phyloP scores from a whole-genome alignment of 192 early-diverging fungal species.

The Rhizophagus clarus region DNA sequence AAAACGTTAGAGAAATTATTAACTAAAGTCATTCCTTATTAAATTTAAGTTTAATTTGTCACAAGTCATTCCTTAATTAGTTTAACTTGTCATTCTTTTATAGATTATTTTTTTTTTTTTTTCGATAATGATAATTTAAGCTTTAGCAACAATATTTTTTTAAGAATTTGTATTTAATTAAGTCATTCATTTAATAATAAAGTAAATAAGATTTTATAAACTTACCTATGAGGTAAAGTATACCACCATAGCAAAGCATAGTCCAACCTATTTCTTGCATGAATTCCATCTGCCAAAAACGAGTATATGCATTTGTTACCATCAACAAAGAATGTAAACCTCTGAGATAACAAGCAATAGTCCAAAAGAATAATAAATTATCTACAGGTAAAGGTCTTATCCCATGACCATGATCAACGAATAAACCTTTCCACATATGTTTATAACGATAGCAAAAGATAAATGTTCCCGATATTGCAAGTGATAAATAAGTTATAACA shows the following conservation, averaged over 20 bases:
- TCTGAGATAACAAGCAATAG: background rate
- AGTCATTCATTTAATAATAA: background rate
- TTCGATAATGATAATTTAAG: too few species aligned
- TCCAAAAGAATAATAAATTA: slow-evolving; percentile 27
- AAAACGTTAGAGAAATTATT: background rate
- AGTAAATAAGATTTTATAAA: background rate
- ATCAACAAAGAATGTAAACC: slow-evolving; percentile 4
- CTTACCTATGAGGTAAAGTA: slow-evolving; percentile 24
- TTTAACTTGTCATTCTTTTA: too few species aligned
- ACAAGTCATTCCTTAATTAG: background rate
- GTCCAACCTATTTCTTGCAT: slow-evolving; percentile 24
- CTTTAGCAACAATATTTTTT: too few species aligned
- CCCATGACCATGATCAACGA: slow-evolving; percentile 16
- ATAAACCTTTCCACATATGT: slow-evolving; percentile 33
- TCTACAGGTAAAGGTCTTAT: slow-evolving; percentile 31
- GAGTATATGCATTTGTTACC: background rate
- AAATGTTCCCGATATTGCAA: background rate
- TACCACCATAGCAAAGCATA: slow-evolving; percentile 19
- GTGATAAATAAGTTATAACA: background rate
- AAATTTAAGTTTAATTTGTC: too few species aligned
- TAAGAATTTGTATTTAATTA: background rate
- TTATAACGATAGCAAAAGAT: slow-evolving; percentile 8
- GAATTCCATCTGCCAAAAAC: slow-evolving; percentile 10
- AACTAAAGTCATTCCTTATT: background rate
- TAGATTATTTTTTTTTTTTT: slow-evolving; percentile 4